Evolutionary conservation across 2,329 filamentous ascomycete genomes (phyloP), one percentile per base, ranked within the genome.

Genomic region (Aspergillus candidus): DNA sequence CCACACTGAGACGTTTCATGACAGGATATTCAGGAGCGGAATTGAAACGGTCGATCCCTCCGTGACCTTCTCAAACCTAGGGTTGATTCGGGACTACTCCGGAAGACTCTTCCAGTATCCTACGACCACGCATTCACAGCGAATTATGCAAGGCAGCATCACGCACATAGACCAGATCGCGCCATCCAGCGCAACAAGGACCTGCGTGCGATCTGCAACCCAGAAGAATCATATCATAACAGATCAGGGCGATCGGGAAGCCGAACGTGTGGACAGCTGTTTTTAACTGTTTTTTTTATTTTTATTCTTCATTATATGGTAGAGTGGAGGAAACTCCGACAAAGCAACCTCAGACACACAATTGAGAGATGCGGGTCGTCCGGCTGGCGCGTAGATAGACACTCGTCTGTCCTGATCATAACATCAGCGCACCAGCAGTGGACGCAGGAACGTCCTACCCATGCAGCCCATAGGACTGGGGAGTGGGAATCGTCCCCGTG

Each of bases 241-340:
- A 15, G 22, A 30, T 34, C 33, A 17, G 31, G 40, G 7, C 35
- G 15, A 32, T 40, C 18, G 36, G 31, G 43, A 41, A 30, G 22
- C 15, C 38, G 46, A 54, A 50, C 43, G 35, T 38, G 40, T 48
- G 42, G 38, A 46, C 57, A 54, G 49, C 51, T 53, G 55, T 49
- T 65, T 63, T 65, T 59, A 63, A 64, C 60, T 65, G 59, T 64
- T 65, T 66, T 66, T 65, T 64, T 47, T 13, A n/a, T n/a, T 15
- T 15, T 15, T 15, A 22, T 46, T 46, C 44, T 63, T 59, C 46
- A 58, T 66, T 63, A 54, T 53, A 51, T 49, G 61, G 56, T 64
- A 60, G 49, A 56, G 53, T 54, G 53, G 43, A 44, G 50, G 52
- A 57, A 55, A 58, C 60, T 50, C 58, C 58, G 60, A 59, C 57